Percentiles rank a stretch among this genome's conserved stretches.
phyloP scores from a whole-genome alignment of 176 grass and related monocot species.

The Lolium multiflorum region DNA sequence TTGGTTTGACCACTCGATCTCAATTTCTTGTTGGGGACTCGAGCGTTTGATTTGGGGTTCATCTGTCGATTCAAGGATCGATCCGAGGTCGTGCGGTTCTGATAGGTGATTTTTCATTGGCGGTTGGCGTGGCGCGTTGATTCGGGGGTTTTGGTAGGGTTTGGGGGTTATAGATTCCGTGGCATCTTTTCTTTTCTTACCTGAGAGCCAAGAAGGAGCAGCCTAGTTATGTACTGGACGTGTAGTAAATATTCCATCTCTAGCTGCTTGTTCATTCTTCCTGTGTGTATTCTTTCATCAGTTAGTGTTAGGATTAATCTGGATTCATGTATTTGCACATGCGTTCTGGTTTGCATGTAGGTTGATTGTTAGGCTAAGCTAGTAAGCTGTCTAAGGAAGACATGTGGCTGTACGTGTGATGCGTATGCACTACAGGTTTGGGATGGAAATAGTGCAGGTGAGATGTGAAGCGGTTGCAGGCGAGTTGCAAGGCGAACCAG shows the following conservation, averaged over 20 bases:
- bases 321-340: too few relatives aligned
- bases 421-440: too few relatives aligned
- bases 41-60: background rate
- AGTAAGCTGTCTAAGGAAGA: too few relatives aligned
- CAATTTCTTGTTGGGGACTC: background rate
- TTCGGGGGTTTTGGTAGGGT: constrained; percentile 34
- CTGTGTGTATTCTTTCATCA: background rate
- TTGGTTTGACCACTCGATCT: background rate
- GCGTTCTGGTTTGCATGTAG: too few relatives aligned
- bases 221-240: background rate
- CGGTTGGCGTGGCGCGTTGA: background rate
- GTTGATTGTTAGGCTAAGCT: too few relatives aligned
- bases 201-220: background rate
- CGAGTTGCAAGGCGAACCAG: too few relatives aligned
- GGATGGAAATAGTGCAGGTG: too few relatives aligned
- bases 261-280: background rate
- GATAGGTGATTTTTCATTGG: background rate
- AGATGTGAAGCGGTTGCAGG: too few relatives aligned
- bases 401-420: too few relatives aligned
- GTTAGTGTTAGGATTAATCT: background rate
- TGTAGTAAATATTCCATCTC: background rate
- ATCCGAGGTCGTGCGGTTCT: background rate
- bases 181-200: too few relatives aligned
- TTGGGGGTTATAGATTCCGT: background rate
- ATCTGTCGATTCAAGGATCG: background rate